phyloP scores from a whole-genome alignment of 1,284 basidiomycete genomes.

The Heliocybe sulcata region DNA sequence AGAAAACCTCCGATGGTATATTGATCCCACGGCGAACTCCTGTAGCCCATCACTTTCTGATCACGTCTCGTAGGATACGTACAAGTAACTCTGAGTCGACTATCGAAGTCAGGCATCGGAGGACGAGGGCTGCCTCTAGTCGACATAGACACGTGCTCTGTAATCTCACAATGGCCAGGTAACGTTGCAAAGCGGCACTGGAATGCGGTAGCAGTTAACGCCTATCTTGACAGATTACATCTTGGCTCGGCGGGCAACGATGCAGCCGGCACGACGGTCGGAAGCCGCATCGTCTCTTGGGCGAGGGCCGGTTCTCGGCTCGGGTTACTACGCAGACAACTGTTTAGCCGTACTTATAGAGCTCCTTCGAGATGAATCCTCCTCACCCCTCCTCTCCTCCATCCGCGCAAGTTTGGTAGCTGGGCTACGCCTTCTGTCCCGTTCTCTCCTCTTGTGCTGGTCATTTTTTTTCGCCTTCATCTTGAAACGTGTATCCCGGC shows the following conservation, averaged over 20 bases:
- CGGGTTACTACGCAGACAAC: neutral
- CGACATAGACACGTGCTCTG: neutral
- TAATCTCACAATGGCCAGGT: too few relatives aligned
- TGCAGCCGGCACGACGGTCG: neutral
- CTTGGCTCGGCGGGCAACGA: neutral
- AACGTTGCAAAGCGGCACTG: too few relatives aligned
- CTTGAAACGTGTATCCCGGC: neutral
- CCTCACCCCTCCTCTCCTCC: neutral
- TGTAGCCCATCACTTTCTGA: too few relatives aligned
- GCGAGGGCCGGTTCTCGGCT: neutral
- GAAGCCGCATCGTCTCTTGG: neutral
- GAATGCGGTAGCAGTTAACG: neutral
- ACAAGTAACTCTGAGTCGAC: too few relatives aligned
- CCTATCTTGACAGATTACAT: neutral
- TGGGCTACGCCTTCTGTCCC: neutral
- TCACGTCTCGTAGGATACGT: too few relatives aligned
- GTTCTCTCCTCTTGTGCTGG: slow-evolving; percentile 3
- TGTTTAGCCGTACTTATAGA: neutral
- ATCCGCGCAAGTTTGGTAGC: slow-evolving; percentile 4
- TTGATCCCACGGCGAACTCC: too few relatives aligned
- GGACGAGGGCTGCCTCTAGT: neutral
- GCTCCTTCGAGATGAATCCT: neutral
- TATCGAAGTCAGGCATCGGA: neutral
- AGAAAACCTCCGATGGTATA: too few relatives aligned
- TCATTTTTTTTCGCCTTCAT: neutral